Base-by-base conservation (phyloP, 768 basidiomycete genomes). In the Tricholoma sp. region DNA sequence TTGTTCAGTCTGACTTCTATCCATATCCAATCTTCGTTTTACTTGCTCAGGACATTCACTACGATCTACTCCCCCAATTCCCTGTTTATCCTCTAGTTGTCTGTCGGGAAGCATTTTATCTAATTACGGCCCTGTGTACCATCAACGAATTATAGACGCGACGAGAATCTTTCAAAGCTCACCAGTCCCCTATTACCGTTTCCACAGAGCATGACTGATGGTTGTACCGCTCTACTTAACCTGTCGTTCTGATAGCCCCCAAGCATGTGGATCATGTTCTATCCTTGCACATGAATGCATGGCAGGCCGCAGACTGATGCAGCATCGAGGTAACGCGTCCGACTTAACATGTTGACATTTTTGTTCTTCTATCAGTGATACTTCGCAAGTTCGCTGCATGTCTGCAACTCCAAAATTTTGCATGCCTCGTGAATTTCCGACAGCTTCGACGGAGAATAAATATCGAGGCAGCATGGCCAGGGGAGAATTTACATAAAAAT, bases 101-200 rank as follows among this genome's bases (percentile, higher is more conserved):
- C 50, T 57, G 57, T 54, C 54, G 44, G 53, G 54, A 54, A 49
- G 47, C 47, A 57, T 50, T 61, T 56, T 57, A 18, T 55, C 54
- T 63, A 63, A 58, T 56, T 63, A 63, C 55, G 53, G 61, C 54
- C 57, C 59, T 60, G 52, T 62, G 61, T 62, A 62, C 37, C 54
- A 63, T 54, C 61, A 62, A 37, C 59, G 48, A 54, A 60, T 58
- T 54, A 63, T 57, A 60, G 61, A 63, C 55, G 55, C 61, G 48
- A 58, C 59, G 57, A 56, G 56, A 62, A 55, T 29, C 39, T 44
- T 53, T 45, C 44, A 45, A 45, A 45, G 10, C 44, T 45, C 44
- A 42, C 52, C 39, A 53, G 12, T 29, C 29, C 28, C 24, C 12
- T 47, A n/a, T 28, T 12, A 48, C 29, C 29, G 7, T n/a, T n/a